Evolutionary conservation across 148 eudicot species (phyloP), one percentile per base, ranked within the genome.

Genomic region (Selenicereus undatus): DNA sequence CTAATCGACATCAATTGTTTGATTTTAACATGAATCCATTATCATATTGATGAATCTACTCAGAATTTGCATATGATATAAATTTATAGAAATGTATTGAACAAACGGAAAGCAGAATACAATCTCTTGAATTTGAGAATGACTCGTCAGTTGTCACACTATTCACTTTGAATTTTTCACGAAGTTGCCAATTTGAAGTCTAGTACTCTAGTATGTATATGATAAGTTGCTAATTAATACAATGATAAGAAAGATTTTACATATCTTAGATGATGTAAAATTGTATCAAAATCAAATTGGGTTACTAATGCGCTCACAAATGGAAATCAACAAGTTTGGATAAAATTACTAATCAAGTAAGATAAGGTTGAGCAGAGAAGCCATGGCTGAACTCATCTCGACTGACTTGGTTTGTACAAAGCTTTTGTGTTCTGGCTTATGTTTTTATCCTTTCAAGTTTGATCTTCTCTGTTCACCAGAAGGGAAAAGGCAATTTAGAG

Each of bases 401-500:
- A 73, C 11, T 51, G 24, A 51, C 32, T n/a, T 50, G 22, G 29
- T 39, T n/a, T 39, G 26, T 39, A 24, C 35, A 48, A 26, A 74
- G 50, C 9, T 26, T 64, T 51, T 26, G 20, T 26, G 6, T 32
- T 36, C 13, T 4, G 80, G 12, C 30, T 39, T 78, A 22, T 17
- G 24, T n/a, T 54, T 32, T 21, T 18, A 0, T 17, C 22, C 82
- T 29, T 54, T 74, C 80, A 83, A 42, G 82, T 79, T 80, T 21
- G 79, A 22, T 79, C 72, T 66, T 79, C 82, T 75, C 85, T 83
- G 74, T 21, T 75, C 48, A 32, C 8, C 68, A 72, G 72, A 17
- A 35, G 12, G 11, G 8, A 11, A n/a, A 43, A 2, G 3, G 8
- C 42, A 22, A 8, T 8, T 21, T 20, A 20, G 52, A 43, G 29